Conservation (phyloP, 2,329 filamentous ascomycete genomes). For the Hypoxylon sp. region DNA sequence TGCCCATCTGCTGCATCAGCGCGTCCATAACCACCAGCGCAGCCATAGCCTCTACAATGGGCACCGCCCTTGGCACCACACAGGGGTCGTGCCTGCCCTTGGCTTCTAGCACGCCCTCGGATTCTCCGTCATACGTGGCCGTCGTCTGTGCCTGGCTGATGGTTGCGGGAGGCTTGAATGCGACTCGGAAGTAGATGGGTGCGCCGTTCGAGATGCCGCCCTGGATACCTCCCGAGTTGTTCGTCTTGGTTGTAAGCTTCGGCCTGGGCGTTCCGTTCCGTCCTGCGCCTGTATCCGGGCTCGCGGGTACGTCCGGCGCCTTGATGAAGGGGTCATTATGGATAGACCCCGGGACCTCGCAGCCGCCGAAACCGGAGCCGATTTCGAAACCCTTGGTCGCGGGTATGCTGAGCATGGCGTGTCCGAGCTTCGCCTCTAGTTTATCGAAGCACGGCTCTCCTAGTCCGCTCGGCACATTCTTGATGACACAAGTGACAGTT, state of each 20-base stretch:
- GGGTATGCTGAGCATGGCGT: slow-evolving; percentile 96
- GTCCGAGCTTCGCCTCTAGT: slow-evolving; percentile 89
- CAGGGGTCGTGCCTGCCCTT: slow-evolving; percentile 97
- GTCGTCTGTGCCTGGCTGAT: slow-evolving; percentile 92
- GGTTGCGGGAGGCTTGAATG: slow-evolving; percentile 95
- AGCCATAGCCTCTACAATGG: slow-evolving; percentile 93
- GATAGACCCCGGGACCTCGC: slow-evolving; percentile 86
- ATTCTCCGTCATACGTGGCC: slow-evolving; percentile 79
- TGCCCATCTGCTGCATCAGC: slow-evolving; percentile 83
- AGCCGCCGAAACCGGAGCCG: slow-evolving; percentile 91
- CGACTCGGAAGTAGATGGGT: slow-evolving; percentile 93
- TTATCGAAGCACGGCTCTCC: slow-evolving; percentile 98
- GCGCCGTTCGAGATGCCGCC: slow-evolving; percentile 96
- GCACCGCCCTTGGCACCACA: slow-evolving; percentile 89
- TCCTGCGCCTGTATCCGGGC: slow-evolving; percentile 61
- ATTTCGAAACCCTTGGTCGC: slow-evolving; percentile 97
- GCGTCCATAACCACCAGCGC: slow-evolving; percentile 90
- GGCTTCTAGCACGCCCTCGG: slow-evolving; percentile 83
- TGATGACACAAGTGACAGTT: slow-evolving; percentile 93
- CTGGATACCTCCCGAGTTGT: slow-evolving; percentile 95
- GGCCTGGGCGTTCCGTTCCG: slow-evolving; percentile 66
- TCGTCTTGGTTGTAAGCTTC: slow-evolving; percentile 86
- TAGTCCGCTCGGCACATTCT: slow-evolving; percentile 85
- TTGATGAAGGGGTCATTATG: slow-evolving; percentile 92
- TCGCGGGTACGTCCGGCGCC: slow-evolving; percentile 61